Evolutionary conservation across 208 protist genomes (phyloP).

Genomic region (Strigomonas culicis): DNA sequence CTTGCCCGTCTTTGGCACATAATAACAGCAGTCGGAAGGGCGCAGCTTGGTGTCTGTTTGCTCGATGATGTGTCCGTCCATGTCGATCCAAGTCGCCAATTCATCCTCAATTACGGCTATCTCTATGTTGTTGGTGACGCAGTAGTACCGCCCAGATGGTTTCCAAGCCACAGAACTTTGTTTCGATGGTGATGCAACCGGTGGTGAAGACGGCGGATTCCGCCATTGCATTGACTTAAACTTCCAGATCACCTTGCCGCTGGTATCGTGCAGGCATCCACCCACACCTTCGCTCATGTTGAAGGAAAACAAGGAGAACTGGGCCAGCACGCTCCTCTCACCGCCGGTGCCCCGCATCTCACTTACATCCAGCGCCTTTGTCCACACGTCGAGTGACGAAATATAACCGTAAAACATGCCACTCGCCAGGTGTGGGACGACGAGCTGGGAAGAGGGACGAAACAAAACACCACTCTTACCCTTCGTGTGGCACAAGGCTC

Average conservation of each 20-base stretch:
- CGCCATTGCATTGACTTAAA: slow-evolving; percentile 41
- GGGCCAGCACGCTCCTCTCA: slow-evolving; percentile 21
- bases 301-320: slow-evolving; percentile 38
- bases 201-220: slow-evolving; percentile 27
- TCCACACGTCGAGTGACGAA: slow-evolving; percentile 10
- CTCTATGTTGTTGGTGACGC: slow-evolving; percentile 69
- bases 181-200: slow-evolving; percentile 17
- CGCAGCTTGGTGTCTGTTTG: slow-evolving; percentile 46
- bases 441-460: slow-evolving; percentile 17
- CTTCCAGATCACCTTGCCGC: slow-evolving; percentile 42
- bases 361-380: slow-evolving; percentile 5
- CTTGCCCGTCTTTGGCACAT: slow-evolving; percentile 28
- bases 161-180: slow-evolving; percentile 23
- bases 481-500: slow-evolving; percentile 32
- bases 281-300: slow-evolving; percentile 68
- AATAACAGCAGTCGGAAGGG: slow-evolving; percentile 46
- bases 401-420: slow-evolving; percentile 25
- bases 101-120: slow-evolving; percentile 62
- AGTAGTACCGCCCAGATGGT: slow-evolving; percentile 49
- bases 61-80: slow-evolving; percentile 61
- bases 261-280: slow-evolving; percentile 44
- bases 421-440: slow-evolving; percentile 22
- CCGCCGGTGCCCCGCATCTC: slow-evolving; percentile 27
- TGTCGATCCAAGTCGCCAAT: slow-evolving; percentile 74
- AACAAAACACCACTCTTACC: slow-evolving; percentile 43